phyloP scores from a whole-genome alignment of 2,329 filamentous ascomycete species.

The Pyrenophora graminea region DNA sequence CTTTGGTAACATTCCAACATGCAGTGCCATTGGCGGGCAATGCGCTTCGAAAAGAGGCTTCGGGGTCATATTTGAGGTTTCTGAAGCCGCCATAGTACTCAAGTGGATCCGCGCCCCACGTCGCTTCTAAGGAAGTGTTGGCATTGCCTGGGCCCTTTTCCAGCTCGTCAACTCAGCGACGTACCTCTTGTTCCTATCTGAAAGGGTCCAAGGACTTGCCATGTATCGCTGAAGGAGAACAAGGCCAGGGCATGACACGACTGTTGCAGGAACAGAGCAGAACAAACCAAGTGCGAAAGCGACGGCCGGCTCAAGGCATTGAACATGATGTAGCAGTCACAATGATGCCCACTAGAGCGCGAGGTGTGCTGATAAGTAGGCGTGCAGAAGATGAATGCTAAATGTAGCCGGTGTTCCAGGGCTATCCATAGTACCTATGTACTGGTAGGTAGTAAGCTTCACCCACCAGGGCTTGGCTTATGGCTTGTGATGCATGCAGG shows the following conservation, averaged over 20 bases:
- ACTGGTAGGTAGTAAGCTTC: not conserved
- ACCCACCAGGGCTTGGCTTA: conserved; percentile 16
- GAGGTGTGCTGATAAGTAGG: not conserved
- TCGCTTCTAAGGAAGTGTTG: conserved; percentile 52
- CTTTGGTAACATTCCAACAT: conserved; percentile 51
- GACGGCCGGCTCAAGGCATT: conserved; percentile 2
- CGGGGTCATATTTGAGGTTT: conserved; percentile 49
- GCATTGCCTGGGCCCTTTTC: not conserved
- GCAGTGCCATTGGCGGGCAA: conserved; percentile 57
- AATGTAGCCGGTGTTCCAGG: conserved; percentile 1
- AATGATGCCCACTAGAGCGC: not conserved
- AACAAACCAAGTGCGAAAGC: conserved; percentile 7
- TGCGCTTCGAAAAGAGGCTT: conserved; percentile 55
- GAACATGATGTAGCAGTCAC: conserved; percentile 2
- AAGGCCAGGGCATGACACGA: conserved; percentile 23
- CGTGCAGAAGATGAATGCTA: not conserved
- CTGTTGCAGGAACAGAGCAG: conserved; percentile 14
- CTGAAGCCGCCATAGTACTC: conserved; percentile 59
- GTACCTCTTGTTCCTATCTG: conserved; percentile 63
- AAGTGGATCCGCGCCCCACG: conserved; percentile 64
- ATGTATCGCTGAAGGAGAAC: conserved; percentile 46
- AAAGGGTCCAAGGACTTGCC: conserved; percentile 62
- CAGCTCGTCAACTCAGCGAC: conserved; percentile 13
- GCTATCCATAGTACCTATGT: too few species aligned
- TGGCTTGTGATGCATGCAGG: conserved; percentile 18